These are phyloP conservation scores for Pseudozyma thailandica DNA, from an alignment of 1,284 basidiomycete genomes.

Conservation along the genomic window DNA sequence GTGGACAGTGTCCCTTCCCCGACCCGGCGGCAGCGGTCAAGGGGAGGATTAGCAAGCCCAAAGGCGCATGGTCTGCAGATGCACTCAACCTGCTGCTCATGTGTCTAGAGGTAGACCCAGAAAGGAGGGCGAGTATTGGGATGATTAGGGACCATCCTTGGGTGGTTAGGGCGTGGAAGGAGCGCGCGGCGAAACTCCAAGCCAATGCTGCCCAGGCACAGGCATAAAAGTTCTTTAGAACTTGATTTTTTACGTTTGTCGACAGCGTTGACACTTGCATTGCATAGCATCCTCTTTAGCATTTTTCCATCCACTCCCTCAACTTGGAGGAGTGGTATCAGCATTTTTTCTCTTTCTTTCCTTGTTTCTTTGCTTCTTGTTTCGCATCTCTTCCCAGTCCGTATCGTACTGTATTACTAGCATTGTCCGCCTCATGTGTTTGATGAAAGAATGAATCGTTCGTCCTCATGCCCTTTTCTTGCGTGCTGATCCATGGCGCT, in stretches of 20 bases:
- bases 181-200: constrained; percentile 38
- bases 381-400: no score
- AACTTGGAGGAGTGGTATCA: no score
- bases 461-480: no score
- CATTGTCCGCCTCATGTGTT: no score
- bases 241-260: background rate
- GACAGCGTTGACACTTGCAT: no score
- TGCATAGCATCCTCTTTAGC: no score
- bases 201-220: background rate
- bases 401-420: no score
- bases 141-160: constrained; percentile 82
- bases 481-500: no score
- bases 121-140: constrained; percentile 75
- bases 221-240: background rate
- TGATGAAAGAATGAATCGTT: no score
- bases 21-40: constrained; percentile 76
- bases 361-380: no score
- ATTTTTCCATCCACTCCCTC: no score
- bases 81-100: constrained; percentile 75
- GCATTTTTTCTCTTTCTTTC: no score
- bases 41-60: constrained; percentile 68
- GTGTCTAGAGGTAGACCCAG: constrained; percentile 80
- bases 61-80: constrained; percentile 57
- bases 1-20: constrained; percentile 84
- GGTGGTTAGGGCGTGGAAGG: constrained; percentile 70